Base-by-base conservation (phyloP, 768 basidiomycete species). In the Gautieria morchelliformis region DNA sequence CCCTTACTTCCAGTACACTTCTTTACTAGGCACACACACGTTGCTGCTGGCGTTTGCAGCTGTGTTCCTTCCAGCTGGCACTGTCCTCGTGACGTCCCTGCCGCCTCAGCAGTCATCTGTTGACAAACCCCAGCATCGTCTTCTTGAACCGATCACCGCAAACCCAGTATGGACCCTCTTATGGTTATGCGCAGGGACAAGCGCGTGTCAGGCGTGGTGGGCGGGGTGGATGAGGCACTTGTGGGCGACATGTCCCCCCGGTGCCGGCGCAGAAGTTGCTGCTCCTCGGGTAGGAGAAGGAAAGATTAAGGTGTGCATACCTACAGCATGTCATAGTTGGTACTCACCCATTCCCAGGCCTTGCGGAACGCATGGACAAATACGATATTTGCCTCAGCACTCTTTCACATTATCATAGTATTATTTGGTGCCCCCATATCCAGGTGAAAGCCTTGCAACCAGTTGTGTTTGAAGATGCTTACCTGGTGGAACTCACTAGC, bases 361-460 rank as follows among this genome's bases (percentile, higher is more conserved):
- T 66, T 83, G 35, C 68, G 65, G 32, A 70, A 75, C 32, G 83
- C 86, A 6, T 78, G 71, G 63, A 49, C 74, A 17, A 72, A 81
- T 42, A 87, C 89, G 0, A 49, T 81, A 3, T 69, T 70, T 10
- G 69, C 72, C 1, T 75, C 86, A 2, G 39, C 79, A 11, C 62
- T 71, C 11, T 68, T 81, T n/a, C 75, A 84, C 60, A 62, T 66
- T 46, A 52, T 82, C 1, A 62, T 84, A 0, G 69, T 92, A 15
- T 65, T 89, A 15, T 84, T 95, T 61, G 92, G 93, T 0, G 89
- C 92, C 10, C 87, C 89, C 4, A 61, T 87, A 15, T 61, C 72
- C 32, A 80, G 77, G 85, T 85, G 64, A 61, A 72, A 66, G 27
- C 12, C 35, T 51, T 24, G 56, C 24, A 50, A 24, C 60, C 32